A percentile compares a stretch with the other conserved stretches of the same genome.
These are phyloP conservation scores for Arachis monticola DNA, from an alignment of 331 rosid genomes.

Conservation along the genomic window DNA sequence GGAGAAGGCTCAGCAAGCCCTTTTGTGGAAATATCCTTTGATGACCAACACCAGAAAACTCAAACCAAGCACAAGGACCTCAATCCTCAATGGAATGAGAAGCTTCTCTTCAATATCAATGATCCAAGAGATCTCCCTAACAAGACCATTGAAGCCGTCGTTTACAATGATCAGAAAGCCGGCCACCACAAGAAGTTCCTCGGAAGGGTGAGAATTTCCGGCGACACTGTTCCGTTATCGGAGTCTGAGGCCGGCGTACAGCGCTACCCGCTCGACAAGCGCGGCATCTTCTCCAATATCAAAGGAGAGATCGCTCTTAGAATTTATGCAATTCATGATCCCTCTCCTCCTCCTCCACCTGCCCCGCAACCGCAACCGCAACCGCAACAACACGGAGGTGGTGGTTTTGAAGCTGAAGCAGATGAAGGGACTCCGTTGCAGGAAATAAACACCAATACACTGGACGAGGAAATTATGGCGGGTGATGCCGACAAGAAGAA, in stretches of 20 bases:
- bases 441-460: conserved; percentile 64
- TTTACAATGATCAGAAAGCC: conserved; percentile 52
- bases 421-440: conserved; percentile 56
- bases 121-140: conserved; percentile 52
- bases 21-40: conserved; percentile 70
- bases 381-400: neutral
- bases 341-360: conserved; percentile 36
- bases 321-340: conserved; percentile 49
- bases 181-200: conserved; percentile 63
- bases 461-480: conserved; percentile 46
- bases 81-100: conserved; percentile 80
- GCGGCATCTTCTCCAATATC: conserved; percentile 66
- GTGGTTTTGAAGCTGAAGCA: neutral
- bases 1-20: conserved; percentile 83
- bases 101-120: conserved; percentile 62
- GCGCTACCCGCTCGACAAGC: conserved; percentile 87
- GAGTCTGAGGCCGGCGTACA: conserved; percentile 63
- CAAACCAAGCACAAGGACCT: conserved; percentile 67
- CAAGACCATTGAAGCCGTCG: conserved; percentile 64
- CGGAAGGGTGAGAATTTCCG: conserved; percentile 77
- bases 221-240: conserved; percentile 65
- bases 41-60: conserved; percentile 61
- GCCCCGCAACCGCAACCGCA: conserved; percentile 21
- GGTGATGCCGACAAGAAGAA: conserved; percentile 41
- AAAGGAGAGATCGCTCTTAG: conserved; percentile 83